Conservation (phyloP, 257 asterid genomes). For the Petunia secreta region DNA sequence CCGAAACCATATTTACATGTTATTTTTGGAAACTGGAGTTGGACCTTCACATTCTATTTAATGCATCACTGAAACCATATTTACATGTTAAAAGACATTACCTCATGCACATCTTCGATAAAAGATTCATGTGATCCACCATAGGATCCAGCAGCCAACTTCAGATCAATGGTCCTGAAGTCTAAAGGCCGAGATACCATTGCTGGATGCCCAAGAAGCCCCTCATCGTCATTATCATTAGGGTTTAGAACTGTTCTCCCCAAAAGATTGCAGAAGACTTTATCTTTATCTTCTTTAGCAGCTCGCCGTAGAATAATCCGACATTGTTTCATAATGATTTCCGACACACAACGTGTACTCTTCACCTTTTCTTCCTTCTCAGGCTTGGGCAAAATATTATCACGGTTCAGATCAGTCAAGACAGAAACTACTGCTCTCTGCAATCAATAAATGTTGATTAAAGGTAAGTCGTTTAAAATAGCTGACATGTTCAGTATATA, state of each 20-base stretch:
- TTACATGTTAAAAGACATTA: conserved; percentile 33
- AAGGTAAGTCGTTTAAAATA: conserved; percentile 7
- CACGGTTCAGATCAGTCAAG: conserved; percentile 58
- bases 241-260: conserved; percentile 69
- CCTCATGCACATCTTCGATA: conserved; percentile 94
- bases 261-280: conserved; percentile 86
- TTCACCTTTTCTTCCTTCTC: conserved; percentile 73
- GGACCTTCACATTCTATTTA: neutral
- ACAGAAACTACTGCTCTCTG: conserved; percentile 95
- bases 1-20: neutral
- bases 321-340: conserved; percentile 80
- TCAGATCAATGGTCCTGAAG: conserved; percentile 89
- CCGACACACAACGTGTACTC: conserved; percentile 52
- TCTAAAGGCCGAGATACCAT: conserved; percentile 94
- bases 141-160: conserved; percentile 89
- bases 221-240: conserved; percentile 78
- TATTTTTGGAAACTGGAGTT: neutral
- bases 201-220: conserved; percentile 86
- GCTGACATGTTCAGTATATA: neutral
- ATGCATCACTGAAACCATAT: neutral
- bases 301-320: conserved; percentile 79
- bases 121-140: conserved; percentile 92
- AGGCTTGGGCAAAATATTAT: conserved; percentile 55
- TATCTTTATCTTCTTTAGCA: conserved; percentile 72
- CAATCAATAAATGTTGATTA: conserved; percentile 35